These are phyloP conservation scores for Pachysandra terminalis DNA, from an alignment of 164 flowering plant species.

Conservation along the genomic window DNA sequence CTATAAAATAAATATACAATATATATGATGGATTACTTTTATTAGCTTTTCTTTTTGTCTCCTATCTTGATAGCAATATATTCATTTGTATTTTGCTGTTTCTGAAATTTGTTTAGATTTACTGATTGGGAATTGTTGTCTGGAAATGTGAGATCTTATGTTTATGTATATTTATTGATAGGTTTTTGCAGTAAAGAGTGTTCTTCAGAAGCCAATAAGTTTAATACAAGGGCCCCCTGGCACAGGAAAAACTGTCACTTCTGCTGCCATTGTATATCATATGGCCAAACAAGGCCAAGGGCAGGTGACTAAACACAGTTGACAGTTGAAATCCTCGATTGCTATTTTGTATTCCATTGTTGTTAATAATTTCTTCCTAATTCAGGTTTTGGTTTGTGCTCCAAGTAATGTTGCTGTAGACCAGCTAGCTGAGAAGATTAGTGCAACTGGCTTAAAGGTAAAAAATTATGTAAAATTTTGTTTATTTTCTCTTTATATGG, in stretches of 20 bases:
- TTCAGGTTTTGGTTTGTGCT: conserved; percentile 97
- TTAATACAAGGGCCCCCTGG: conserved; percentile 99
- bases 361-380: no score
- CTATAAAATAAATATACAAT: no score
- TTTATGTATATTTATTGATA: no score
- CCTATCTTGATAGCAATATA: no score
- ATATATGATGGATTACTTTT: no score
- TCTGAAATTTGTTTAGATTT: background rate
- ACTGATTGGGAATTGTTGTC: background rate
- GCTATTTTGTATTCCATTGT: no score
- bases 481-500: no score
- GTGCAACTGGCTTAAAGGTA: conserved; percentile 99
- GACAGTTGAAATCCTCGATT: no score
- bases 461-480: background rate
- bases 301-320: conserved; percentile 47
- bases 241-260: conserved; percentile 98
- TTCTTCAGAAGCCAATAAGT: conserved; percentile 96
- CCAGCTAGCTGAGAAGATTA: conserved; percentile 98
- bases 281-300: conserved; percentile 99
- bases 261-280: conserved; percentile 99
- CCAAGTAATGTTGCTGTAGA: conserved; percentile 99
- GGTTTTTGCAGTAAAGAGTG: conserved; percentile 99
- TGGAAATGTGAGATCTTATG: no score
- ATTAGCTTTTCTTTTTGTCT: no score
- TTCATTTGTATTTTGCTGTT: background rate